A percentile compares a stretch with the other conserved stretches of the same genome.
Evolutionary conservation across 257 asterid species (phyloP).

Genomic region (Rehmannia glutinosa): DNA sequence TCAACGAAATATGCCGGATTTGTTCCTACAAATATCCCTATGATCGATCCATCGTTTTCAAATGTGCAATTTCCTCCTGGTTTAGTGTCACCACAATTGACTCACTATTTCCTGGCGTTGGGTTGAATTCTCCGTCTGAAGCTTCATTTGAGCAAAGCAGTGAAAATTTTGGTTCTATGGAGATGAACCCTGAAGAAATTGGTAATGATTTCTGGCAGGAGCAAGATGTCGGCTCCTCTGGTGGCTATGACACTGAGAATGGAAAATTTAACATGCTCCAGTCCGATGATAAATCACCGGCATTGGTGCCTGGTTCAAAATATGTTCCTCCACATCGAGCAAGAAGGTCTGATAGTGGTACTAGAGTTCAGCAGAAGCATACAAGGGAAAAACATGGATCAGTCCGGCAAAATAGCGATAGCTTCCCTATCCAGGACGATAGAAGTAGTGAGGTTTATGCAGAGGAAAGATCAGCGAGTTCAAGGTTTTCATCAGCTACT

Average conservation of each 20-base stretch:
- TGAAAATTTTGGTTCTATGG: constrained; percentile 53
- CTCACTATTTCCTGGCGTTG: constrained; percentile 58
- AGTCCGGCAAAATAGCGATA: constrained; percentile 47
- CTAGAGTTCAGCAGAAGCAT: constrained; percentile 54
- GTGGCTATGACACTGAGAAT: constrained; percentile 47
- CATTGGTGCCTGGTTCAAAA: constrained; percentile 44
- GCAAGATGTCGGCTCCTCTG: constrained; percentile 57
- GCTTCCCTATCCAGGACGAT: constrained; percentile 45
- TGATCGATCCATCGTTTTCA: constrained; percentile 50
- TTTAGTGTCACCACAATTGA: constrained; percentile 53
- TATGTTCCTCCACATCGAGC: constrained; percentile 63
- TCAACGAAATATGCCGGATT: constrained; percentile 69
- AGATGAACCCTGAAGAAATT: constrained; percentile 48
- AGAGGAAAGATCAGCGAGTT: constrained; percentile 54
- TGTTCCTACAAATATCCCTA: constrained; percentile 45
- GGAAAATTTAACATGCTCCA: constrained; percentile 43
- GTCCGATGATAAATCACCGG: constrained; percentile 46
- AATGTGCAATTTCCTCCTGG: constrained; percentile 63
- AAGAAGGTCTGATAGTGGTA: constrained; percentile 37
- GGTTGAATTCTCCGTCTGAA: constrained; percentile 49
- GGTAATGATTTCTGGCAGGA: constrained; percentile 69
- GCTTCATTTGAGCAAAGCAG: constrained; percentile 47
- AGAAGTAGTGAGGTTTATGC: constrained; percentile 49
- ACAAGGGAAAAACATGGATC: constrained; percentile 53
- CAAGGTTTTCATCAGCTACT: constrained; percentile 47